Percentiles rank a stretch among this genome's conserved stretches.
These are phyloP conservation scores for Coemansia sp. DNA, from an alignment of 192 early-diverging fungal species.

Conservation along the genomic window DNA sequence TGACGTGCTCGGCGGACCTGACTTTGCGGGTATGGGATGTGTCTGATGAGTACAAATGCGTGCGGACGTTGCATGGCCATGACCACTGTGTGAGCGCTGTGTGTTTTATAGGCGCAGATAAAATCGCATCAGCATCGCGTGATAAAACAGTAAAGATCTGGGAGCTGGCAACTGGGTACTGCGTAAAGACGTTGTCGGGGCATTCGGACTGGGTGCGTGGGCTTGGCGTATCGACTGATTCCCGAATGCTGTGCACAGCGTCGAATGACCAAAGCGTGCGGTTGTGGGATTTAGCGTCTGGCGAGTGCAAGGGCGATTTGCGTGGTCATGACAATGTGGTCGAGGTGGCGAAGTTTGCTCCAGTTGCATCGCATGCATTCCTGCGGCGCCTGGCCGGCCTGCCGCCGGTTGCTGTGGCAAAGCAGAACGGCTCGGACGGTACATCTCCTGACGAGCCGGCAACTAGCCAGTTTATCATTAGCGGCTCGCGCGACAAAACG, in stretches of 20 bases:
- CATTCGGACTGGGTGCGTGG: constrained; percentile 88
- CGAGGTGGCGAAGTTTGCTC: constrained; percentile 85
- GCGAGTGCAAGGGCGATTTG: constrained; percentile 75
- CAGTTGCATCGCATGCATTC: constrained; percentile 59
- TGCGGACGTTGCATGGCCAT: constrained; percentile 74
- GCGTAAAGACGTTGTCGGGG: constrained; percentile 73
- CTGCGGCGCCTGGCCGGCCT: constrained; percentile 70
- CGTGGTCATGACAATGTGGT: constrained; percentile 95
- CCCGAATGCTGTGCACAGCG: constrained; percentile 67
- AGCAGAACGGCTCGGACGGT: neutral
- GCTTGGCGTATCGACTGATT: constrained; percentile 67
- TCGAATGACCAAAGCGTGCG: constrained; percentile 89
- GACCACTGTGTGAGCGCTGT: constrained; percentile 72
- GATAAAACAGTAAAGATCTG: constrained; percentile 91
- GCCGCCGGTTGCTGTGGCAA: constrained; percentile 1
- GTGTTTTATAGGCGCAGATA: constrained; percentile 74
- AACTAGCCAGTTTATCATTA: constrained; percentile 70
- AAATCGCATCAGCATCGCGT: constrained; percentile 82
- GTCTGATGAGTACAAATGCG: constrained; percentile 67
- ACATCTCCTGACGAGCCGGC: constrained; percentile 41
- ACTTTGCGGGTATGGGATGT: constrained; percentile 33
- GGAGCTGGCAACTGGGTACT: constrained; percentile 78
- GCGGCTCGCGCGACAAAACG: constrained; percentile 88
- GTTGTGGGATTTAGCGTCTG: constrained; percentile 72
- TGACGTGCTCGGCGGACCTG: constrained; percentile 88